These are phyloP conservation scores for Cardamine occulta DNA, from an alignment of 345 rosid species.

Conservation along the genomic window DNA sequence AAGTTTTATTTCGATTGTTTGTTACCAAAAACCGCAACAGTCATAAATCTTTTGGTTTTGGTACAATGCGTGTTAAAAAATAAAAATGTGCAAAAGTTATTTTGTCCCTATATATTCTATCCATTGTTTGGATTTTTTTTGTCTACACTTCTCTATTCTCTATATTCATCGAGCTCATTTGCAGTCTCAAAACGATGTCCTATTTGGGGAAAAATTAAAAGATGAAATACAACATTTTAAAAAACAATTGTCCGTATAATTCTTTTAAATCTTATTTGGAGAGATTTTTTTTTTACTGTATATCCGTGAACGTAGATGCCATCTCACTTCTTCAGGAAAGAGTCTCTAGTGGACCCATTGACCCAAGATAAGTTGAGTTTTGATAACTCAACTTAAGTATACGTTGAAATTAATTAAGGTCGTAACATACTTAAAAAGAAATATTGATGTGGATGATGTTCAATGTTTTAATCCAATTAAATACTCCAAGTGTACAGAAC, in stretches of 20 bases:
- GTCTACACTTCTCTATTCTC: too few species aligned
- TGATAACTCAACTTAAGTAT: neutral
- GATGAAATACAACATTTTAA: too few species aligned
- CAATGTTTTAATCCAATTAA: too few species aligned
- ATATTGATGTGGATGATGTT: slow-evolving; percentile 16
- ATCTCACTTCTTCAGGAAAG: neutral
- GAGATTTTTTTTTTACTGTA: neutral
- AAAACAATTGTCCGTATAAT: neutral
- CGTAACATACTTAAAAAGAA: slow-evolving; percentile 7
- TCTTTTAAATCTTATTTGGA: neutral
- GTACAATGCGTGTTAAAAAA: neutral
- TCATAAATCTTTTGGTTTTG: neutral
- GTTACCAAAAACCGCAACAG: neutral
- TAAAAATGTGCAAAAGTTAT: neutral
- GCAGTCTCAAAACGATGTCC: too few species aligned
- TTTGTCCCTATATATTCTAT: neutral
- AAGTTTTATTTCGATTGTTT: neutral
- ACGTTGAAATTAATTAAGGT: slow-evolving; percentile 5
- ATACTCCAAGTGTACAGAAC: too few species aligned
- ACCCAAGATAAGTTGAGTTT: neutral
- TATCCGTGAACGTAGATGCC: neutral
- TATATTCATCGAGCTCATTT: too few species aligned
- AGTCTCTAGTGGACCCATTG: slow-evolving; percentile 21
- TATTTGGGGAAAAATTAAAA: too few species aligned
- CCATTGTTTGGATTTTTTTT: too few species aligned